phyloP scores from a whole-genome alignment of 169 alveolate genomes.

The Cryptosporidium sp. region DNA sequence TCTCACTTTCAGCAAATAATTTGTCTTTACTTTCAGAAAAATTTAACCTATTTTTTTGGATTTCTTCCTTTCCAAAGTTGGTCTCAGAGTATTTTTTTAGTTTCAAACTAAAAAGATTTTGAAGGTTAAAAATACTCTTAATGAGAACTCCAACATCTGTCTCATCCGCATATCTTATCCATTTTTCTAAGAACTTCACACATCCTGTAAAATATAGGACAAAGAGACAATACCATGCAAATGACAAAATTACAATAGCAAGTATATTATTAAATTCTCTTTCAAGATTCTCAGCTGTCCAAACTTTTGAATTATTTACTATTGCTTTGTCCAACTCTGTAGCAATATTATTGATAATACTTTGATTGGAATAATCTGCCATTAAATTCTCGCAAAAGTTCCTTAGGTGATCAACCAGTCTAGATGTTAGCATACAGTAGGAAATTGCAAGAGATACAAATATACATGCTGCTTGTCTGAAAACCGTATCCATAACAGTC shows the following conservation, averaged over 20 bases:
- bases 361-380: constrained; percentile 16
- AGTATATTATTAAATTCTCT: constrained; percentile 50
- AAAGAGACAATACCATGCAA: constrained; percentile 69
- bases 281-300: constrained; percentile 66
- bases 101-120: constrained; percentile 16
- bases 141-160: constrained; percentile 60
- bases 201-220: constrained; percentile 61
- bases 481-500: constrained; percentile 71
- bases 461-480: constrained; percentile 74
- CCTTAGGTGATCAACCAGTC: constrained; percentile 39
- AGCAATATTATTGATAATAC: constrained; percentile 33
- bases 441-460: constrained; percentile 59
- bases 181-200: constrained; percentile 63
- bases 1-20: background rate
- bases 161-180: constrained; percentile 72
- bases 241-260: constrained; percentile 30
- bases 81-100: background rate
- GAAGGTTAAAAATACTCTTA: constrained; percentile 26
- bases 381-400: constrained; percentile 13
- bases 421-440: constrained; percentile 56
- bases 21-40: background rate
- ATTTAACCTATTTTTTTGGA: background rate
- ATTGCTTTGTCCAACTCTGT: constrained; percentile 18
- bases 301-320: constrained; percentile 45
- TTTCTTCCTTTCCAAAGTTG: background rate